Evolutionary conservation across 352 stramenopile species (phyloP).

Genomic region (Albugo laibachii): DNA sequence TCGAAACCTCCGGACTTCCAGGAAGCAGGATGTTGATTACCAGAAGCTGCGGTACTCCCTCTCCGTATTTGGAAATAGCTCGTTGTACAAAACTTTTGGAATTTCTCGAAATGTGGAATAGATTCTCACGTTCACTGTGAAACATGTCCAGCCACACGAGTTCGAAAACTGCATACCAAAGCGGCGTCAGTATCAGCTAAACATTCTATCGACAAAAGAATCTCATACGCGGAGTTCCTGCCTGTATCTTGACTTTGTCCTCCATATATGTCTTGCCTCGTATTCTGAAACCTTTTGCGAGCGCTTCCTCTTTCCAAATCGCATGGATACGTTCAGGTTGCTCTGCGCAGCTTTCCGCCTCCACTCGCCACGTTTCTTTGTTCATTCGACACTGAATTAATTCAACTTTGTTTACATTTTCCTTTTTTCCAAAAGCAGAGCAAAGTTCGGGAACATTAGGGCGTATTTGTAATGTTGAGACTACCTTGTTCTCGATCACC

Average conservation of each 20-base stretch:
- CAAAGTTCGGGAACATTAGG: too few relatives aligned
- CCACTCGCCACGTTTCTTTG: constrained; percentile 1
- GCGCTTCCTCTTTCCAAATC: constrained; percentile 55
- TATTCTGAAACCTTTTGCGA: constrained; percentile 29
- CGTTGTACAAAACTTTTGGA: constrained; percentile 50
- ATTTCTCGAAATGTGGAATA: constrained; percentile 43
- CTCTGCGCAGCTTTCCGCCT: constrained; percentile 19
- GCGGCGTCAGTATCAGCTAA: not conserved
- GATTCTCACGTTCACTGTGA: constrained; percentile 32
- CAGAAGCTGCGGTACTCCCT: constrained; percentile 43
- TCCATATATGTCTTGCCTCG: constrained; percentile 52
- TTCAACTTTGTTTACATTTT: too few relatives aligned
- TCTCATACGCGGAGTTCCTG: constrained; percentile 35
- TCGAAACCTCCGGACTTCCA: constrained; percentile 35
- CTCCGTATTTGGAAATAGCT: constrained; percentile 33
- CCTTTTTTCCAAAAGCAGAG: too few relatives aligned
- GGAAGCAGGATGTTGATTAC: constrained; percentile 55
- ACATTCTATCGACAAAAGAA: not conserved
- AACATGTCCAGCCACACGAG: constrained; percentile 73
- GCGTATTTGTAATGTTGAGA: too few relatives aligned
- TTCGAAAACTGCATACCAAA: constrained; percentile 32
- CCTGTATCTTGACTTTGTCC: constrained; percentile 33
- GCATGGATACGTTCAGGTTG: constrained; percentile 26
- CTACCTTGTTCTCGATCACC: too few relatives aligned
- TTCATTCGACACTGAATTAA: too few relatives aligned